Conservation (phyloP, 768 basidiomycete species). For the Pleurotus sapidus region DNA sequence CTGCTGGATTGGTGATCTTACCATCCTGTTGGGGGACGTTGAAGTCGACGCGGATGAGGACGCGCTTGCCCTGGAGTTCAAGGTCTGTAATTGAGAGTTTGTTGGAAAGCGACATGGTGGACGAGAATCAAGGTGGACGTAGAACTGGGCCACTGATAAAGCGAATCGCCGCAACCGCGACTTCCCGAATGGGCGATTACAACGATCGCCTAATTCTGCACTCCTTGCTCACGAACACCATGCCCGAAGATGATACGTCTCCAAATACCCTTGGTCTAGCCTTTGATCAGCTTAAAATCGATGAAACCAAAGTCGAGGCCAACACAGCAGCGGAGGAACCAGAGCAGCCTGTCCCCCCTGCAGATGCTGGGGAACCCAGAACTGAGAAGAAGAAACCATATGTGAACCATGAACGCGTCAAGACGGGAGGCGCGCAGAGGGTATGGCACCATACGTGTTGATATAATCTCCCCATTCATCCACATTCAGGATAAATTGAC, state of each 20-base stretch:
- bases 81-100: slow-evolving; percentile 93
- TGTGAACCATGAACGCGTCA: slow-evolving; percentile 81
- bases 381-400: slow-evolving; percentile 70
- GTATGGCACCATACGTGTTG: slow-evolving; percentile 40
- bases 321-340: slow-evolving; percentile 4
- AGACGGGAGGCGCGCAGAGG: slow-evolving; percentile 73
- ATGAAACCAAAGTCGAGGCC: slow-evolving; percentile 20
- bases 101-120: slow-evolving; percentile 87
- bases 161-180: background rate
- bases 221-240: background rate
- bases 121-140: background rate
- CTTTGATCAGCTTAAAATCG: slow-evolving; percentile 48
- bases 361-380: slow-evolving; percentile 17
- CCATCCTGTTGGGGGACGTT: slow-evolving; percentile 91
- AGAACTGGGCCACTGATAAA: background rate
- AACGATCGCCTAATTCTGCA: background rate
- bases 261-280: slow-evolving; percentile 72
- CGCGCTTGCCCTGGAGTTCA: slow-evolving; percentile 81
- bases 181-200: background rate
- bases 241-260: slow-evolving; percentile 1
- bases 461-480: slow-evolving; percentile 10
- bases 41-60: slow-evolving; percentile 95
- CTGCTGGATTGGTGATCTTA: slow-evolving; percentile 95
- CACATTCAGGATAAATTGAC: slow-evolving; percentile 31
- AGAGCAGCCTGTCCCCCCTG: slow-evolving; percentile 11